Percentiles rank a stretch among this genome's conserved stretches.
phyloP scores from a whole-genome alignment of 2,329 filamentous ascomycete species.

The Elsinoe batatas region DNA sequence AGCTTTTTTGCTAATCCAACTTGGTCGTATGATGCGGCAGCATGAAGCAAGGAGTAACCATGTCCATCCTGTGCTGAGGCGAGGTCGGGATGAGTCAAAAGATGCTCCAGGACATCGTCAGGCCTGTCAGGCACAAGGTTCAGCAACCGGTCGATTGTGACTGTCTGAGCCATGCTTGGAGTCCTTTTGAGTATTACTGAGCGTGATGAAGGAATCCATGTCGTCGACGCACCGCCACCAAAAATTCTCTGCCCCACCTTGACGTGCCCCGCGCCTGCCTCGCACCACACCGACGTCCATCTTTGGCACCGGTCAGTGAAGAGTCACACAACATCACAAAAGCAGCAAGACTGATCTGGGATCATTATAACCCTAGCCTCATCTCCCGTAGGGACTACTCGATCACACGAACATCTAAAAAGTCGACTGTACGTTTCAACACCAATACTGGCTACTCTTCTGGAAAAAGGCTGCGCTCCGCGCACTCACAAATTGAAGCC shows the following conservation, averaged over 20 bases:
- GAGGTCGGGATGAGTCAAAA: conserved; percentile 63
- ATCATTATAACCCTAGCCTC: no score
- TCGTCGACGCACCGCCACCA: no score
- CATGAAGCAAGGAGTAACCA: conserved; percentile 90
- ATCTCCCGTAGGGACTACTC: no score
- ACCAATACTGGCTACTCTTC: neutral
- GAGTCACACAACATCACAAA: no score
- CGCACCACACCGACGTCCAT: no score
- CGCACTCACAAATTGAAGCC: conserved; percentile 8
- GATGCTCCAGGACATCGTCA: conserved; percentile 59
- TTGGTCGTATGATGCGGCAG: conserved; percentile 86
- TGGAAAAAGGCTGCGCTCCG: neutral
- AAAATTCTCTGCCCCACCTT: no score
- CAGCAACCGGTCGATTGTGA: conserved; percentile 38
- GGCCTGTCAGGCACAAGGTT: conserved; percentile 70
- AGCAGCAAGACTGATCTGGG: no score
- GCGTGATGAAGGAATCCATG: neutral
- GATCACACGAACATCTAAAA: no score
- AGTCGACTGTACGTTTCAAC: neutral
- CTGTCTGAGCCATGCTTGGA: conserved; percentile 22
- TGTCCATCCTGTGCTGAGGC: conserved; percentile 77
- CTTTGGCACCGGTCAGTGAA: no score
- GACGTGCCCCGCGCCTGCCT: no score
- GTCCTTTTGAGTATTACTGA: neutral
- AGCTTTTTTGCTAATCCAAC: conserved; percentile 66